These are phyloP conservation scores for Huntiella moniliformis DNA, from an alignment of 2,329 filamentous ascomycete species.

Conservation along the genomic window DNA sequence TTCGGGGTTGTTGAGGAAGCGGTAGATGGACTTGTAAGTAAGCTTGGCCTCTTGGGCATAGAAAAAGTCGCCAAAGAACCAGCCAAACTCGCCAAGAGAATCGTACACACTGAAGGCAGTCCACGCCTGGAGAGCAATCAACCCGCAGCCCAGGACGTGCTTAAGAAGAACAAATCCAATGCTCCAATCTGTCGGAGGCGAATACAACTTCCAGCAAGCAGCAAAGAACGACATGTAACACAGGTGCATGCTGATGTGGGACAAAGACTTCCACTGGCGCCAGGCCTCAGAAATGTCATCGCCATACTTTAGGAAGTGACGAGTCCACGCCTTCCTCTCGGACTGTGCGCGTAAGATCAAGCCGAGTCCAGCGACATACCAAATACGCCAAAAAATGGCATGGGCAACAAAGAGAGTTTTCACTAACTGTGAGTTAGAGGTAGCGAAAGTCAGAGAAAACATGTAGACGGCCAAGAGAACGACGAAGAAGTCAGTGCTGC, in stretches of 20 bases:
- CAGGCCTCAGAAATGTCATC: conserved; percentile 82
- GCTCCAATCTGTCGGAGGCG: conserved; percentile 66
- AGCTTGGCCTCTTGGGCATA: conserved; percentile 76
- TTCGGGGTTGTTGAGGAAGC: conserved; percentile 94
- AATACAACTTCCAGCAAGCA: conserved; percentile 93
- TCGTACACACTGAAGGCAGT: conserved; percentile 86
- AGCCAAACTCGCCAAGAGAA: conserved; percentile 89
- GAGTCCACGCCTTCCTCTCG: conserved; percentile 80
- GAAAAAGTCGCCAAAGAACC: conserved; percentile 99
- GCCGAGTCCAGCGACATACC: conserved; percentile 81
- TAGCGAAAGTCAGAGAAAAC: conserved; percentile 51
- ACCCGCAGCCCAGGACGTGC: conserved; percentile 63
- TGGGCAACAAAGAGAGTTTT: conserved; percentile 66
- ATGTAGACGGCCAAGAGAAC: conserved; percentile 61
- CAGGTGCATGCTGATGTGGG: conserved; percentile 81
- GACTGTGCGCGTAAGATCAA: conserved; percentile 73
- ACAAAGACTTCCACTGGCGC: conserved; percentile 94
- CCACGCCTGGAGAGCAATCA: conserved; percentile 82
- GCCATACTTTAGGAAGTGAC: conserved; percentile 93
- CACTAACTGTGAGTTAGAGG: conserved; percentile 56
- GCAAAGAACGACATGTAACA: conserved; percentile 78
- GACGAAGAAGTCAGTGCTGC: conserved; percentile 67
- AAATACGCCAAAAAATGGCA: conserved; percentile 67
- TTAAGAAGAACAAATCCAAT: conserved; percentile 72
- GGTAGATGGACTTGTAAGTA: conserved; percentile 93